A percentile compares a stretch with the other conserved stretches of the same genome.
Evolutionary conservation across 176 grass and related monocot species (phyloP).

Genomic region (Aegilops speltoides): DNA sequence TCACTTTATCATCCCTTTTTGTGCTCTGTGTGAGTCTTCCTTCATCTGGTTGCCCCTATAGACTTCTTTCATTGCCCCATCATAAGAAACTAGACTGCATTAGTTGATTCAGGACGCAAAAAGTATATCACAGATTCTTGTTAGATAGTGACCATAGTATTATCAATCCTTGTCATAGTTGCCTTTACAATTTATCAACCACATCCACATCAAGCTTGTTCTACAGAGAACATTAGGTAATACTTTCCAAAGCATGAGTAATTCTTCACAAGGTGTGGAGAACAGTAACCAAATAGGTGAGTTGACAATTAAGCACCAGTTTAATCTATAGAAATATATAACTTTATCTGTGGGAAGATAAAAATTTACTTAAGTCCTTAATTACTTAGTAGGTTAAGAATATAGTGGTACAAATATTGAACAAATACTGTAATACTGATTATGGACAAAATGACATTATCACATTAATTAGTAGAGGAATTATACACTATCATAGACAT

Average conservation of each 20-base stretch:
- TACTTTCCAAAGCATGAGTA: too few relatives aligned
- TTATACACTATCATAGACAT: too few relatives aligned
- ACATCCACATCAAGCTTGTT: too few relatives aligned
- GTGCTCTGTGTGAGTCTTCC: background rate
- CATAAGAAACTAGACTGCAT: background rate
- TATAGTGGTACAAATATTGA: background rate
- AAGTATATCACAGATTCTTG: conserved; percentile 1
- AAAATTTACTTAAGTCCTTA: background rate
- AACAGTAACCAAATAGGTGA: background rate
- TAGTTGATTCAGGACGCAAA: background rate
- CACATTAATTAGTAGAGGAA: too few relatives aligned
- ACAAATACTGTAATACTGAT: background rate
- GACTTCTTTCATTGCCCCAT: background rate
- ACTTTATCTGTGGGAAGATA: background rate
- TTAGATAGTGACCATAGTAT: background rate
- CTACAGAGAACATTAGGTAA: too few relatives aligned
- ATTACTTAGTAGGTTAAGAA: background rate
- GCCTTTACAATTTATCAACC: too few relatives aligned
- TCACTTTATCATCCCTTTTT: background rate
- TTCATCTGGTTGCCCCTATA: background rate
- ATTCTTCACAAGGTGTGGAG: background rate
- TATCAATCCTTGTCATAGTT: background rate
- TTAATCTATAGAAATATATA: background rate
- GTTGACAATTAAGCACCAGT: background rate
- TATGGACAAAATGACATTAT: too few relatives aligned